Conservation (phyloP, 2,329 filamentous ascomycete genomes). For the Botryotinia narcissicola region DNA sequence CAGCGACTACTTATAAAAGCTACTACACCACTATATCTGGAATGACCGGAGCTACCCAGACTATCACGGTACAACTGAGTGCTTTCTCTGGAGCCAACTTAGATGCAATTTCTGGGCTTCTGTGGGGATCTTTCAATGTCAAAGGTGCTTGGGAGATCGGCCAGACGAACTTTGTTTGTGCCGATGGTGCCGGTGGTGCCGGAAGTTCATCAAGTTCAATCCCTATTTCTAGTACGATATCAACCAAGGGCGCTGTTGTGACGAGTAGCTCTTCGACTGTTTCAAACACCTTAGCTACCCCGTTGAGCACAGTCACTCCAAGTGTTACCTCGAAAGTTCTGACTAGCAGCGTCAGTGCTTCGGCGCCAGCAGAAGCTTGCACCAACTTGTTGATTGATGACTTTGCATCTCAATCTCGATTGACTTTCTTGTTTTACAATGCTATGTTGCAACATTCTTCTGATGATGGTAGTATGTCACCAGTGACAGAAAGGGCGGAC, state of each 20-base stretch:
- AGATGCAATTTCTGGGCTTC: constrained; percentile 47
- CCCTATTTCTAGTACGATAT: not conserved
- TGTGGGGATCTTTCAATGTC: constrained; percentile 44
- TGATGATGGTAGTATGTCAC: constrained; percentile 53
- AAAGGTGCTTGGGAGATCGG: constrained; percentile 48
- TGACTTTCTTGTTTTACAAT: constrained; percentile 62
- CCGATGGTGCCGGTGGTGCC: constrained; percentile 24
- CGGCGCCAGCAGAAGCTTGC: constrained; percentile 37
- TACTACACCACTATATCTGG: constrained; percentile 46
- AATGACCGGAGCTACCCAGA: constrained; percentile 50
- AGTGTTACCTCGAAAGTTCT: constrained; percentile 7
- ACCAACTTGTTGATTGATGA: constrained; percentile 53
- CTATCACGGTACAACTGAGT: constrained; percentile 49
- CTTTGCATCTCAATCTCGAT: constrained; percentile 59
- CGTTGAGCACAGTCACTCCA: not conserved
- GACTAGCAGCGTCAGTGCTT: constrained; percentile 10
- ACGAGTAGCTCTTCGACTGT: constrained; percentile 1
- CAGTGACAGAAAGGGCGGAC: constrained; percentile 29
- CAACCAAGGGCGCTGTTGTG: constrained; percentile 4
- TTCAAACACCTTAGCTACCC: not conserved
- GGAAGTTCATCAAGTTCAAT: not conserved
- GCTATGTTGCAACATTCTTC: constrained; percentile 54
- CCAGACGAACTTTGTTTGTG: constrained; percentile 48
- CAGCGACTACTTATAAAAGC: constrained; percentile 44
- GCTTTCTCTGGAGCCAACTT: constrained; percentile 50